A percentile compares a stretch with the other conserved stretches of the same genome.
Evolutionary conservation across 163 green algal genomes (phyloP).

Genomic region (Chloromonas sp.): DNA sequence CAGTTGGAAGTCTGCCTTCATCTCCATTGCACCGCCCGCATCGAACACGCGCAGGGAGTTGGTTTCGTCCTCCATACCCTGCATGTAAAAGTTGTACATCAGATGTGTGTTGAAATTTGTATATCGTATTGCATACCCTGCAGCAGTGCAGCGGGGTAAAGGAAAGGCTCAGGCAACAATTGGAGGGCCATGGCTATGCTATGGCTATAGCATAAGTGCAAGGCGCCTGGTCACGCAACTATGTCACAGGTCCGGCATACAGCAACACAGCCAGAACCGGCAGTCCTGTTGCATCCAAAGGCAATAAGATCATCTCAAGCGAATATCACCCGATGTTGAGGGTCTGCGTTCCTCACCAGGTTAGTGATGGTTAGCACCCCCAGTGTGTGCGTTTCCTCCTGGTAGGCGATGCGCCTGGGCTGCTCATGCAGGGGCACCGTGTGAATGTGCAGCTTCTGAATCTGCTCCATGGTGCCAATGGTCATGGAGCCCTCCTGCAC

Average conservation of each 20-base stretch:
- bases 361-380: conserved; percentile 41
- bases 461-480: conserved; percentile 77
- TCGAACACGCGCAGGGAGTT: conserved; percentile 74
- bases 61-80: conserved; percentile 39
- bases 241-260: too few relatives aligned
- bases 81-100: background rate
- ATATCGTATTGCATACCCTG: background rate
- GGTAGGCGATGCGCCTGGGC: conserved; percentile 46
- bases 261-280: background rate
- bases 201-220: background rate
- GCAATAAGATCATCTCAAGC: background rate
- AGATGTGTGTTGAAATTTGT: background rate
- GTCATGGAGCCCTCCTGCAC: conserved; percentile 46
- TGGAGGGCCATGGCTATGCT: background rate
- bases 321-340: background rate
- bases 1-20: conserved; percentile 61
- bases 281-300: background rate
- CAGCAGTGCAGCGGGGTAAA: background rate
- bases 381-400: conserved; percentile 47
- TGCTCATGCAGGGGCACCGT: conserved; percentile 86
- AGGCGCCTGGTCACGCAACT: too few relatives aligned
- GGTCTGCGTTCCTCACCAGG: conserved; percentile 1
- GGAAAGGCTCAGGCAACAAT: background rate
- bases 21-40: conserved; percentile 82
- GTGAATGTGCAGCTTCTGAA: conserved; percentile 96